Conservation (phyloP, 2,329 filamentous ascomycete species). For the Talaromyces pinophilus region DNA sequence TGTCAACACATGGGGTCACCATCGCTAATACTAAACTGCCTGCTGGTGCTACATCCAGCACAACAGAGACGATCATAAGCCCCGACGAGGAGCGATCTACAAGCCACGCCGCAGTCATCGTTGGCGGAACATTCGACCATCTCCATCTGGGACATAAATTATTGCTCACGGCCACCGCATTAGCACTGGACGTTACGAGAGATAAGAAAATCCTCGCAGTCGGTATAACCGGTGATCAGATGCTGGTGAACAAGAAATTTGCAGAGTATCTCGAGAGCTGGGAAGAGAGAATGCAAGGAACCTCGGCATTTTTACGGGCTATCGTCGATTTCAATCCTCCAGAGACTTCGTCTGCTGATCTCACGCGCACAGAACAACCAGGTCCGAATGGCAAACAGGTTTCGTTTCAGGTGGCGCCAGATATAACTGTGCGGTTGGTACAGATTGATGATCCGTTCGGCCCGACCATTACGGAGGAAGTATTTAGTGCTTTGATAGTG, state of each 20-base stretch:
- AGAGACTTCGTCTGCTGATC: conserved; percentile 37
- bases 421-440: conserved; percentile 73
- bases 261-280: conserved; percentile 79
- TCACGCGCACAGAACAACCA: conserved; percentile 38
- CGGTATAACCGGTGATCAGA: conserved; percentile 83
- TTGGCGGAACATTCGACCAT: conserved; percentile 96
- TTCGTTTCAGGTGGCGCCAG: conserved; percentile 55
- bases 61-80: conserved; percentile 27
- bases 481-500: conserved; percentile 77
- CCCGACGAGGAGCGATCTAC: conserved; percentile 26
- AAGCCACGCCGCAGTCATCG: conserved; percentile 65
- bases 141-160: conserved; percentile 94
- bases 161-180: conserved; percentile 82
- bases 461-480: conserved; percentile 80
- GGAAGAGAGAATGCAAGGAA: conserved; percentile 68
- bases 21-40: conserved; percentile 28
- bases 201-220: conserved; percentile 65
- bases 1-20: conserved; percentile 29
- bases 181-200: conserved; percentile 62
- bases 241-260: conserved; percentile 87
- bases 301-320: conserved; percentile 68
- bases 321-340: conserved; percentile 61
- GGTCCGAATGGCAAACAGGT: conserved; percentile 45
- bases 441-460: conserved; percentile 87
- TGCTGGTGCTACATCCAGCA: conserved; percentile 28